Conservation (phyloP, 2,329 filamentous ascomycete genomes). For the Fusarium sp. region DNA sequence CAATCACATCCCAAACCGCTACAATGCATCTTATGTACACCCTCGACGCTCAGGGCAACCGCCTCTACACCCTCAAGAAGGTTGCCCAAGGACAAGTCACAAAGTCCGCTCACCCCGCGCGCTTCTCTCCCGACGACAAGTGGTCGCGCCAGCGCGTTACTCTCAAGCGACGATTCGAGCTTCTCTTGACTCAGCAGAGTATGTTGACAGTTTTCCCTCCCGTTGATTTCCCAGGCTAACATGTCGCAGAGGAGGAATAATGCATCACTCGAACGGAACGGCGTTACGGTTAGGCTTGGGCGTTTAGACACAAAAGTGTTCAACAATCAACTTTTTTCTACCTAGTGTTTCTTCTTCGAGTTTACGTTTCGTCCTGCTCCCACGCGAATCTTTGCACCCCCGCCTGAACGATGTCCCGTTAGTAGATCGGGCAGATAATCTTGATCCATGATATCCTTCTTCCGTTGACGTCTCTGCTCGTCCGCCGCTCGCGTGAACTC, state of each 20-base stretch:
- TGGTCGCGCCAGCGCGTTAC: slow-evolving; percentile 97
- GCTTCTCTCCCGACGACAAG: slow-evolving; percentile 98
- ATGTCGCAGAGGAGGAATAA: slow-evolving; percentile 43
- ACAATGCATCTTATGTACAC: slow-evolving; percentile 83
- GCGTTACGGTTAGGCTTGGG: slow-evolving; percentile 42
- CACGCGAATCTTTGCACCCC: slow-evolving; percentile 78
- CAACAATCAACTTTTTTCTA: slow-evolving; percentile 30
- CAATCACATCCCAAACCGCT: slow-evolving; percentile 18
- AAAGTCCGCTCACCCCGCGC: slow-evolving; percentile 94
- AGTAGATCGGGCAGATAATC: slow-evolving; percentile 90
- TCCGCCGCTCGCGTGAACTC: slow-evolving; percentile 79
- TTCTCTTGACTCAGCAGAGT: slow-evolving; percentile 86
- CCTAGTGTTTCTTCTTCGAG: slow-evolving; percentile 72
- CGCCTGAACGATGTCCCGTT: slow-evolving; percentile 78
- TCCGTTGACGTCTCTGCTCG: slow-evolving; percentile 74
- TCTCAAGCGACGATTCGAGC: slow-evolving; percentile 91
- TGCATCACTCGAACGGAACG: slow-evolving; percentile 16
- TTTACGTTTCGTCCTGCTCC: slow-evolving; percentile 92
- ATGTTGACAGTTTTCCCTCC: slow-evolving; percentile 47
- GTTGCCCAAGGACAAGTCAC: slow-evolving; percentile 85
- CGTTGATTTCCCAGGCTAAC: slow-evolving; percentile 5
- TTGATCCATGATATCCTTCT: slow-evolving; percentile 92
- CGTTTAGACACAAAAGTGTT: slow-evolving; percentile 38
- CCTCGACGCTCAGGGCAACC: slow-evolving; percentile 83
- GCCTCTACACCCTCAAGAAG: slow-evolving; percentile 96